Percentiles rank a stretch among this genome's conserved stretches.
Conservation (phyloP, 208 protist species). For the Histomonas meleagridis region DNA sequence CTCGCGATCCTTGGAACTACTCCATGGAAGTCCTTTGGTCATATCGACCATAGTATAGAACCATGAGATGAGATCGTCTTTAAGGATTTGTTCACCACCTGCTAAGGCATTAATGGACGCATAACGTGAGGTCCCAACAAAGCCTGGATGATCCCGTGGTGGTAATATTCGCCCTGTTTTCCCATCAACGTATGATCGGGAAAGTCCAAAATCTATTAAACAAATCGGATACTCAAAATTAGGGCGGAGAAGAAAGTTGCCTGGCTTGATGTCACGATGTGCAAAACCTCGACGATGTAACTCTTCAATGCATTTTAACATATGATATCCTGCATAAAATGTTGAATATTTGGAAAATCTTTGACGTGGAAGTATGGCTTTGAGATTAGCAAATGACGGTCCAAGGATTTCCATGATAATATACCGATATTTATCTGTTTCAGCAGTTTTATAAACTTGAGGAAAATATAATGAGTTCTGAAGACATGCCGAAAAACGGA, state of each 20-base stretch:
- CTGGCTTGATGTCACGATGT: too few relatives aligned
- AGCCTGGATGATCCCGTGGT: neutral
- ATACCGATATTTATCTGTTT: neutral
- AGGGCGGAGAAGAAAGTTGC: too few relatives aligned
- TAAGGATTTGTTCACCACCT: neutral
- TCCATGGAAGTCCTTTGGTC: neutral
- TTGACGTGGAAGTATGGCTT: neutral
- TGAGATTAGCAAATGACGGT: neutral
- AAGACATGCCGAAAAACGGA: too few relatives aligned
- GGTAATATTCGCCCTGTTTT: neutral
- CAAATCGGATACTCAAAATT: too few relatives aligned
- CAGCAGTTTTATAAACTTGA: neutral
- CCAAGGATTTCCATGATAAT: neutral
- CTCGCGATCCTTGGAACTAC: neutral
- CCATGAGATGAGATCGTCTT: neutral
- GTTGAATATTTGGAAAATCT: neutral
- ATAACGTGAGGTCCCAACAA: neutral
- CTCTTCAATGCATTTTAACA: too few relatives aligned
- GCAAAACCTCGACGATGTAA: too few relatives aligned
- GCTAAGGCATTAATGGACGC: neutral
- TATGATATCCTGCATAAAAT: too few relatives aligned
- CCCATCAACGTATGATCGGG: too few relatives aligned
- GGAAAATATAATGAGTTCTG: too few relatives aligned
- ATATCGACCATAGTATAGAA: neutral
- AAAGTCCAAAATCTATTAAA: too few relatives aligned